Conservation (phyloP, 1,139 yeast genomes). For the Taphrina pruni region DNA sequence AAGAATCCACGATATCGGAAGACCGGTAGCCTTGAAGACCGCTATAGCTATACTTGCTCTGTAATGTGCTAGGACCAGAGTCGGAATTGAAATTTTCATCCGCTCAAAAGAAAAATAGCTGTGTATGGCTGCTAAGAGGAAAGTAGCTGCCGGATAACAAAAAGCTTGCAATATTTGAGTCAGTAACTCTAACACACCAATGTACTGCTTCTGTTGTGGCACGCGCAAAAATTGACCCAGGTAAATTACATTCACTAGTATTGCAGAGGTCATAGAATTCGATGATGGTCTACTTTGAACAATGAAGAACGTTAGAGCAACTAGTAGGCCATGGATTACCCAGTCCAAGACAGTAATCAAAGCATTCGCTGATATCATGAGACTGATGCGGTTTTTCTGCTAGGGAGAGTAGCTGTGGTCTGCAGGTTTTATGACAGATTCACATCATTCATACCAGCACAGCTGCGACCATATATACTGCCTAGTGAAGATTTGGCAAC, state of each 20-base stretch:
- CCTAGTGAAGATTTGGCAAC: too few species aligned
- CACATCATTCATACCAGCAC: too few species aligned
- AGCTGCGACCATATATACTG: too few species aligned
- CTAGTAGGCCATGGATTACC: background rate
- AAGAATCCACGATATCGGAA: slow-evolving; percentile 1
- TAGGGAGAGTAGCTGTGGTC: too few species aligned
- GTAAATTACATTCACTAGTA: slow-evolving; percentile 18
- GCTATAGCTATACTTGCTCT: background rate
- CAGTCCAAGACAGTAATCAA: background rate
- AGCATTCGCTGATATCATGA: background rate
- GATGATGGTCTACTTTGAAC: background rate
- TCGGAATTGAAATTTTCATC: slow-evolving; percentile 3
- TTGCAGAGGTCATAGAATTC: background rate
- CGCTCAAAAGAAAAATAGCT: slow-evolving; percentile 12
- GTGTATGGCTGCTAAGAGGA: slow-evolving; percentile 24
- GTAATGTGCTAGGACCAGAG: slow-evolving; percentile 7
- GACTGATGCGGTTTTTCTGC: background rate
- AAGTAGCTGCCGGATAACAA: slow-evolving; percentile 8
- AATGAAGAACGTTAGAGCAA: background rate
- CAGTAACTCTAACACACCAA: background rate
- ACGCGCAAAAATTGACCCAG: slow-evolving; percentile 15
- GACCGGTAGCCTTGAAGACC: background rate
- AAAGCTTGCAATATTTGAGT: slow-evolving; percentile 18
- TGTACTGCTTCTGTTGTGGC: slow-evolving; percentile 15
- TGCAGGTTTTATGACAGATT: too few species aligned